Evolutionary conservation across 2,329 filamentous ascomycete genomes (phyloP).

Genomic region (Ascosphaera aggregata): DNA sequence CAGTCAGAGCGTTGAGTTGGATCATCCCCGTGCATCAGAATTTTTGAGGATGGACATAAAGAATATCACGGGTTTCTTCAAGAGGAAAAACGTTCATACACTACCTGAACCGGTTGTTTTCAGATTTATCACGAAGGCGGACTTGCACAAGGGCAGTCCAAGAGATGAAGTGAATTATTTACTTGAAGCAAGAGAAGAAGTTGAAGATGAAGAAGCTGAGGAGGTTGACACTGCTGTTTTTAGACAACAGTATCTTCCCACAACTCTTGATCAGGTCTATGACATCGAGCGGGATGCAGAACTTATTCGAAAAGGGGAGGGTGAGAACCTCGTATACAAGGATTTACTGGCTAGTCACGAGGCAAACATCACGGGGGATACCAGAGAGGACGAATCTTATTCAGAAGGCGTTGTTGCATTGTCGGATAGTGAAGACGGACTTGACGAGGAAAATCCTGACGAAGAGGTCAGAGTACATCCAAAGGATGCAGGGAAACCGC

Average conservation of each 20-base stretch:
- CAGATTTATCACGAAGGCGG: conserved; percentile 48
- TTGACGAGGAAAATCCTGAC: conserved; percentile 16
- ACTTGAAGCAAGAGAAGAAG: conserved; percentile 31
- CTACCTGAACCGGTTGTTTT: conserved; percentile 62
- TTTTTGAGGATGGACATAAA: conserved; percentile 98
- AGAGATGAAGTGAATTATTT: conserved; percentile 16
- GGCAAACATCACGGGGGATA: conserved; percentile 12
- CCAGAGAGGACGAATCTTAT: conserved; percentile 12
- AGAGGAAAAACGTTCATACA: conserved; percentile 58
- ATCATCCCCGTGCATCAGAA: conserved; percentile 77
- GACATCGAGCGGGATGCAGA: conserved; percentile 82
- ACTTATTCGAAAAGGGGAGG: conserved; percentile 48
- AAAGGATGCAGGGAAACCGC: conserved; percentile 34
- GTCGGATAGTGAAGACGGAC: no score
- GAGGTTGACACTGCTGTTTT: conserved; percentile 83
- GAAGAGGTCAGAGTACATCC: conserved; percentile 7
- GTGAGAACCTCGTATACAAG: conserved; percentile 59
- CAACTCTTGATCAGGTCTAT: conserved; percentile 88
- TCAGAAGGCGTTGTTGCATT: conserved; percentile 18
- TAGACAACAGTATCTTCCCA: conserved; percentile 86
- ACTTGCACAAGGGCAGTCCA: conserved; percentile 30
- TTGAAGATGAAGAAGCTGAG: conserved; percentile 26
- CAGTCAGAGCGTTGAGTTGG: conserved; percentile 89
- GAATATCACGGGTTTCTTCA: conserved; percentile 87
- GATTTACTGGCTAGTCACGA: conserved; percentile 54